Base-by-base conservation (phyloP, 495 filamentous ascomycete genomes). In the Neurospora hispaniola region DNA sequence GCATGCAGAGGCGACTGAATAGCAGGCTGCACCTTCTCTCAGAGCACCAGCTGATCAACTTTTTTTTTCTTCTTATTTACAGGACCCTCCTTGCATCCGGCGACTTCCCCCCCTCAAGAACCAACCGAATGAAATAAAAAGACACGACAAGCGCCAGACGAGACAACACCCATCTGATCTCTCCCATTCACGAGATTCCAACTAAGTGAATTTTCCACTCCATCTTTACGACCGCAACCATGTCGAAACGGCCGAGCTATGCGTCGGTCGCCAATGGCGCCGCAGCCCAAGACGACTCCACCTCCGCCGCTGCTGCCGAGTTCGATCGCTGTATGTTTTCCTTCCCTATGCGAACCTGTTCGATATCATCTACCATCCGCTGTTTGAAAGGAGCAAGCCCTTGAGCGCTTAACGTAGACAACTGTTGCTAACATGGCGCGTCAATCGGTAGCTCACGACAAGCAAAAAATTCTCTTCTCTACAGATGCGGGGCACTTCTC, bases 401-500 rank as follows among this genome's bases (percentile, higher is more conserved):
- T 16, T 66, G 27, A 14, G 7, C 54, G 54, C 54, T 35, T 18
- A 41, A 62, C 20, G 14, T 4, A 40, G 48, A 70, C n/a, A 20
- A n/a, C 14, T n/a, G 18, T 43, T 23, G 69, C 70, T 70, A 73
- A 72, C 43, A 31, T 66, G 31, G 69, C 18, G 27, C 69, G 59
- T 20, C 48, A 40, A 66, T 42, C 18, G 69, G 66, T 76, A 93
- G 92, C 86, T 73, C 86, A 91, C 75, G 90, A 94, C 80, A 96
- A 96, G 84, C 94, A 97, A 83, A 93, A 92, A 77, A 87, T 88
- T 81, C 90, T 97, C 70, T 91, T 97, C 66, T 88, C 88, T 38
- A 83, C 89, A 71, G 88, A 93, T 68, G 87, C 88, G 41, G 93
- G 93, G 31, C 94, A 97, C 79, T 89, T 89, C 79, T 85, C 85